phyloP scores from a whole-genome alignment of 768 basidiomycete genomes.

The Psilocybe azurescens region DNA sequence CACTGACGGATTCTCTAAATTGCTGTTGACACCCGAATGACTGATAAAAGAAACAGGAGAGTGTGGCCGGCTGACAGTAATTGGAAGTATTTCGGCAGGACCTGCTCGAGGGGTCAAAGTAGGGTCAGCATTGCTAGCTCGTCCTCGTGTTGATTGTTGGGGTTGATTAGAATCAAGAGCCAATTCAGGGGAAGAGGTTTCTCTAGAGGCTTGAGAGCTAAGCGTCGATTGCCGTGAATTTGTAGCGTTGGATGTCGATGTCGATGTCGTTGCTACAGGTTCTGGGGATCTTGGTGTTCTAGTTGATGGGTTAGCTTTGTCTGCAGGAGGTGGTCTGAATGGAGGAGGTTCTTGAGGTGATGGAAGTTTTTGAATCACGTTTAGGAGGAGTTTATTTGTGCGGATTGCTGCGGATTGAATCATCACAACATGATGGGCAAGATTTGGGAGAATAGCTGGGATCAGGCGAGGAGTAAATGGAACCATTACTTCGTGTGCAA shows the following conservation, averaged over 20 bases:
- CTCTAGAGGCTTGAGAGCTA: conserved; percentile 47
- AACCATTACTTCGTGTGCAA: conserved; percentile 91
- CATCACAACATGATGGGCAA: conserved; percentile 88
- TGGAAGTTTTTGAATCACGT: conserved; percentile 86
- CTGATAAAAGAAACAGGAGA: conserved; percentile 62
- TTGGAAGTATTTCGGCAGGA: conserved; percentile 37
- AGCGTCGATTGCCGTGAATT: conserved; percentile 56
- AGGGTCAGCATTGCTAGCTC: conserved; percentile 41
- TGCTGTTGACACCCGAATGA: conserved; percentile 38
- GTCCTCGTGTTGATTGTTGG: conserved; percentile 17
- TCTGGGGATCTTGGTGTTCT: conserved; percentile 58
- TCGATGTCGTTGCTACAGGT: conserved; percentile 43
- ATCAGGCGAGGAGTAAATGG: conserved; percentile 94
- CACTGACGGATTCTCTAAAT: conserved; percentile 29
- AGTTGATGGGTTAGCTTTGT: conserved; percentile 35
- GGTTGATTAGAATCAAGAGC: conserved; percentile 32
- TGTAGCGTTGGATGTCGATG: conserved; percentile 49
- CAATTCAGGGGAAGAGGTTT: conserved; percentile 53
- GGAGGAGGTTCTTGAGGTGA: conserved; percentile 60
- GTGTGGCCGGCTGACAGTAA: conserved; percentile 58
- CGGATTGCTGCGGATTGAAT: conserved; percentile 87
- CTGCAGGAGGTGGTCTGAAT: conserved; percentile 21
- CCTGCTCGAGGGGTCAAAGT: conserved; percentile 40
- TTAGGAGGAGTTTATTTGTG: conserved; percentile 85
- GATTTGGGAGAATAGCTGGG: conserved; percentile 90